Evolutionary conservation across 2,329 filamentous ascomycete genomes (phyloP), one percentile per base, ranked within the genome.

Genomic region (Xylariaceae sp.): DNA sequence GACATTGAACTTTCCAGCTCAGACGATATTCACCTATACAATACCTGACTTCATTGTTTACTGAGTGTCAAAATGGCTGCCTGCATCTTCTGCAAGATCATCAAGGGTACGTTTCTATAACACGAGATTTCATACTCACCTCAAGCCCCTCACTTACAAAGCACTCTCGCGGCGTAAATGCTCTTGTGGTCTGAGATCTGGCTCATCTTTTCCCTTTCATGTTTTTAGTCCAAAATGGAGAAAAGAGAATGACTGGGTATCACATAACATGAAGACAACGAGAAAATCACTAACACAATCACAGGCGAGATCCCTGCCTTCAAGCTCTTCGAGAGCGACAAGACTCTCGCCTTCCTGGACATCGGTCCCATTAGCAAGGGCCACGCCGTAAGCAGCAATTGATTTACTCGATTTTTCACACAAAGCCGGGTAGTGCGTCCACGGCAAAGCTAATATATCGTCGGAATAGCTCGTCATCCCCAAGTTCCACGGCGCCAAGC

Each of bases 81-180:
- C 64, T 99, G 94, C 74, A 91, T 97, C 72, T 99, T 99, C 80
- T 99, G 94, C 83, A 96, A 91, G 76, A 97, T 99, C 74, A 88
- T 99, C 80, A 95, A 96, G 83, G 93, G 93, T 81, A 71, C 62
- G 71, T 66, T 42, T 42, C 9, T 9, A 42, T 42, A 9, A 42
- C 11, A 42, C 23, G 23, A 30, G 23, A 30, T 4, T 4, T 30
- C 23, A 30, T 30, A 30, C 23, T 11, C 37, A 2, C 37, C 8
- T 8, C 37, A 8, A 9, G 3, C 37, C 37, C 9, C 37, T 13
- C 9, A 42, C 23, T 30, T 8, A 42, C 11, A 42, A 42, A 42
- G 9, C 37, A 42, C 37, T 11, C 37, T 42, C 37, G 37, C 6
- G 37, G 6, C 23, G 37, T 1, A 1, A 10, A 10, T 13, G 8